Percentiles rank a stretch among this genome's conserved stretches.
These are phyloP conservation scores for Madurella fahalii DNA, from an alignment of 2,329 filamentous ascomycete species.

Conservation along the genomic window DNA sequence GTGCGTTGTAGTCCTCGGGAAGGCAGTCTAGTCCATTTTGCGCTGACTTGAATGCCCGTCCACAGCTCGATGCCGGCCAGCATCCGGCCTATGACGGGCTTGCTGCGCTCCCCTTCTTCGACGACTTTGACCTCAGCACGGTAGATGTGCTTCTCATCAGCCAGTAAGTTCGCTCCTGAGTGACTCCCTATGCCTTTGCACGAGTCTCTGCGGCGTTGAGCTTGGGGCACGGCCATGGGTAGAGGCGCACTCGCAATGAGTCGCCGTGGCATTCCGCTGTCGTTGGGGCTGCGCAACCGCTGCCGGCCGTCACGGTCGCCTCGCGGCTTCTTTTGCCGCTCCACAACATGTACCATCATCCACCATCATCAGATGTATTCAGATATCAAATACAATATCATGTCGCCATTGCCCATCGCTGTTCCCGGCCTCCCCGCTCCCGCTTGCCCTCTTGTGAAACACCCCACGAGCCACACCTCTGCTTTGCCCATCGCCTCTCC, in stretches of 20 bases:
- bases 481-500: not conserved
- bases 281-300: not conserved
- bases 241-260: constrained; percentile 13
- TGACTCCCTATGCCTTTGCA: constrained; percentile 11
- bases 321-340: constrained; percentile 7
- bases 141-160: constrained; percentile 96
- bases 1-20: constrained; percentile 46
- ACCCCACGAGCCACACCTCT: not conserved
- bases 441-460: constrained; percentile 18
- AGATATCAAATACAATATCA: constrained; percentile 29
- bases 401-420: constrained; percentile 22
- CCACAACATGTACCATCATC: constrained; percentile 22
- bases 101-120: constrained; percentile 91
- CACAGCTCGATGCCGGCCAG: constrained; percentile 89
- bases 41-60: constrained; percentile 6
- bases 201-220: constrained; percentile 17
- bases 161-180: constrained; percentile 70
- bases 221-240: constrained; percentile 19
- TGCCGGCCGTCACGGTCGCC: constrained; percentile 1
- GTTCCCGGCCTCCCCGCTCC: constrained; percentile 12
- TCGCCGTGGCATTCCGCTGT: not conserved
- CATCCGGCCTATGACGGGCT: constrained; percentile 95
- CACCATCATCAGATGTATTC: constrained; percentile 23
- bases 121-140: constrained; percentile 95
- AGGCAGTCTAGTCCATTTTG: not conserved